Base-by-base conservation (phyloP, 768 basidiomycete genomes). In the Hydnum rufescens region DNA sequence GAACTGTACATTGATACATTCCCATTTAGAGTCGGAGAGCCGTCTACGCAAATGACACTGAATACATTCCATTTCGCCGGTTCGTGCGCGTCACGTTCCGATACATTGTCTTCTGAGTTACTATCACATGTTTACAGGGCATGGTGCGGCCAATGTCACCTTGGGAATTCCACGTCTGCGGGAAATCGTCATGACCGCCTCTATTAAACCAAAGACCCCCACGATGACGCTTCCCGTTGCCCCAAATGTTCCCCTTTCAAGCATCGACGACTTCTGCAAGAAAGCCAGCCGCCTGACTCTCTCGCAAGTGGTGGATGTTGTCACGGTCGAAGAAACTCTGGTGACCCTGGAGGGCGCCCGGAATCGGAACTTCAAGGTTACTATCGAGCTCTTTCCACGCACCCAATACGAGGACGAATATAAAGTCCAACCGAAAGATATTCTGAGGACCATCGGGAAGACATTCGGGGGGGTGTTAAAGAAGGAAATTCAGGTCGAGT, bases 11-110 rank as follows among this genome's bases (percentile, higher is more conserved):
- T 50, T 42, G n/a, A 51, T 52, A 46, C 50, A 51, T 4, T 5
- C 8, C 25, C 31, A 47, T 51, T 4, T 55, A 97, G 95, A 67
- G 77, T 99, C 42, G 95, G 95, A 50, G 95, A 99, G 65, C 95
- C 95, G 3, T 99, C 95, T 16, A 99, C 95, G 0, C 95, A 99
- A 64, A 99, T 99, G 95, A 99, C 95, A 5, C 68, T 99, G 57
- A 99, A 99, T 64, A 99, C 95, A 8, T 99, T 99, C 77, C 95
- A 99, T 70, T 92, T 99, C 61, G 95, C 95, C 59, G 93, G 89
- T 79, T 64, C 60, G 74, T n/a, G 53, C 4, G 28, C 46, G 6
- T 18, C 28, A n/a, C 18, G 5, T 3, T 44, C 44, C 19, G 8
- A 28, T 34, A 29, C 4, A 23, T 23, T 19, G 23, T 39, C 28